Evolutionary conservation across 163 green algal species (phyloP), one percentile per base, ranked within the genome.

Genomic region (Chlorella variabilis): DNA sequence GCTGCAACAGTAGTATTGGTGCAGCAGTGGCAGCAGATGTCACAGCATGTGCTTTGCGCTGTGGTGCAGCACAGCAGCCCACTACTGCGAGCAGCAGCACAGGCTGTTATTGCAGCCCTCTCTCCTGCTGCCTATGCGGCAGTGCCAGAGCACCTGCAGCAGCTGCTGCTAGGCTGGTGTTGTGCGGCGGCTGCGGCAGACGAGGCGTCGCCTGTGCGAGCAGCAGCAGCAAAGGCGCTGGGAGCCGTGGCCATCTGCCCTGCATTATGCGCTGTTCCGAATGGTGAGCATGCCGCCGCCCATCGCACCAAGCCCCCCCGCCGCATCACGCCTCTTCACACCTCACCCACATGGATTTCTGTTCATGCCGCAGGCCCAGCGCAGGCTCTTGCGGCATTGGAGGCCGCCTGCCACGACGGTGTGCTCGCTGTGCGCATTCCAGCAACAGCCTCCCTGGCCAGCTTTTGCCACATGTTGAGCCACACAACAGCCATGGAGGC

Each of bases 221-320:
- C 86, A 20, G 85, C 89, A 0, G 91, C 87, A 2, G 91, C 83
- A 77, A 94, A 90, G 45, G 80, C 84, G 2, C 61, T 91, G 9
- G 90, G 87, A 7, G 48, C 68, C 13, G 39, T 89, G 25, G 80
- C 67, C 31, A 31, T 3, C 23, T n/a, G 62, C 17, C 63, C 76
- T 3, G 73, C 56, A 13, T 56, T 80, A 23, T 80, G 73, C 36
- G 4, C 4, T 17, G 13, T 80, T 54, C 38, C 56, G 0, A 9
- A 39, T 2, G 73, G 73, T 80, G 56, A 54, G 65, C 36, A 4
- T 21, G 9, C 2, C 7, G 29, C 15, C 5, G 5, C 54, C 15
- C 54, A n/a, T 9, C 20, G 23, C 20, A 62, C 23, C 54, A 62
- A 62, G 23, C 25, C n/a, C n/a, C n/a, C n/a, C n/a, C n/a, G n/a